Percentiles rank a stretch among this genome's conserved stretches.
phyloP scores from a whole-genome alignment of 768 basidiomycete genomes.

The Panellus pusillus region DNA sequence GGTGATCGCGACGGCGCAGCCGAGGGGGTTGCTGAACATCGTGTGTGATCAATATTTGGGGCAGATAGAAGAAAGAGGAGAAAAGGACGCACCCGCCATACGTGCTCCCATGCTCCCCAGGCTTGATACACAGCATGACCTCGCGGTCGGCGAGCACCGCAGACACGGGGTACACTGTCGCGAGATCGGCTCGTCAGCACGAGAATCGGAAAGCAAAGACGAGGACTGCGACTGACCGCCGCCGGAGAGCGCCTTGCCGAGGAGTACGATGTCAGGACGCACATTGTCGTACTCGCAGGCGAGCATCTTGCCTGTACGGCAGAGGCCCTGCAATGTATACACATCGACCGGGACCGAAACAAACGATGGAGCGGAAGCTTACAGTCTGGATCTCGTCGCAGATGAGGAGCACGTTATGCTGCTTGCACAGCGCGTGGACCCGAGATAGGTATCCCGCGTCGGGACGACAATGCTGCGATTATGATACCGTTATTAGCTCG shows the following conservation, averaged over 20 bases:
- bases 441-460: conserved; percentile 80
- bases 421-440: conserved; percentile 82
- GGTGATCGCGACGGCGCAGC: conserved; percentile 93
- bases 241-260: conserved; percentile 96
- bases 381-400: conserved; percentile 99
- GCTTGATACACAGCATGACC: conserved; percentile 92
- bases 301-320: conserved; percentile 92
- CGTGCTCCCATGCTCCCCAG: conserved; percentile 95
- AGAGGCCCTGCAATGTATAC: conserved; percentile 61
- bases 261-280: conserved; percentile 86
- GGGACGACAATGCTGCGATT: conserved; percentile 80
- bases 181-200: not conserved
- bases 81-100: conserved; percentile 77
- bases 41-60: not conserved
- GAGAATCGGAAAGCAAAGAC: conserved; percentile 1
- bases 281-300: conserved; percentile 85
- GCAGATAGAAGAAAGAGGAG: conserved; percentile 2
- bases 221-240: conserved; percentile 58
- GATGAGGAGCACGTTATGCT: conserved; percentile 92
- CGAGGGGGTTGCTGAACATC: conserved; percentile 77
- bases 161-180: conserved; percentile 89
- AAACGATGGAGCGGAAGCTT: conserved; percentile 16
- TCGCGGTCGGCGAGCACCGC: conserved; percentile 88
- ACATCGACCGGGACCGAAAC: not conserved
- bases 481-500: not conserved